Base-by-base conservation (phyloP, 441 rosid species). In the Syzygium syzygioides region DNA sequence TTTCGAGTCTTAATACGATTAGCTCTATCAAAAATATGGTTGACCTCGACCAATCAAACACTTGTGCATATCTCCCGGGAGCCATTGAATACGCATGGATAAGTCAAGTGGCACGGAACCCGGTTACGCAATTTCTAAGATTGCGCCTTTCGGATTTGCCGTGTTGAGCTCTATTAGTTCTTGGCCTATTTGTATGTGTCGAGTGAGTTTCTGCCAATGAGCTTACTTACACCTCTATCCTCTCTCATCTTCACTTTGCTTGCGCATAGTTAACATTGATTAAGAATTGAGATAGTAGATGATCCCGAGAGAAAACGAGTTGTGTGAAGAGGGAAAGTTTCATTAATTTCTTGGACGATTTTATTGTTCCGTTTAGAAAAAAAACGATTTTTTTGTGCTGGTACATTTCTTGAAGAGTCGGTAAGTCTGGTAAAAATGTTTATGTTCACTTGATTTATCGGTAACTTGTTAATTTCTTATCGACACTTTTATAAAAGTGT, bases 41-140 rank as follows among this genome's bases (percentile, higher is more conserved):
- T 37, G 9, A 20, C 0, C n/a, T 37, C n/a, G 0, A 37, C 52
- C 28, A 20, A 23, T 23, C 5, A 0, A 71, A 45, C 48, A 37
- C 0, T 37, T 0, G 50, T 37, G 17, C 50, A 4, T 3, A 9
- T 37, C 52, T 20, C 8, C 23, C n/a, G 10, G 52, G 3, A 76
- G 83, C 52, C 83, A 23, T 23, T 3, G 52, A 37, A 37, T 25
- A 1, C 23, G 9, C 83, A 71, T 11, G 83, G 83, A 11, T 3
- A 37, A 71, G 80, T 41, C 50, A 14, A 34, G 50, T 19, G 28
- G 50, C 50, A 3, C 6, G 3, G 1, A 37, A 37, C 15, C 0
- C 0, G 9, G 50, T 20, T 20, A 5, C 80, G 50, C 17, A 71
- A 37, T 71, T 20, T 12, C 50, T 11, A 3, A 9, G 50, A 37